phyloP scores from a whole-genome alignment of 352 stramenopile species.

The Phytophthora litchii region DNA sequence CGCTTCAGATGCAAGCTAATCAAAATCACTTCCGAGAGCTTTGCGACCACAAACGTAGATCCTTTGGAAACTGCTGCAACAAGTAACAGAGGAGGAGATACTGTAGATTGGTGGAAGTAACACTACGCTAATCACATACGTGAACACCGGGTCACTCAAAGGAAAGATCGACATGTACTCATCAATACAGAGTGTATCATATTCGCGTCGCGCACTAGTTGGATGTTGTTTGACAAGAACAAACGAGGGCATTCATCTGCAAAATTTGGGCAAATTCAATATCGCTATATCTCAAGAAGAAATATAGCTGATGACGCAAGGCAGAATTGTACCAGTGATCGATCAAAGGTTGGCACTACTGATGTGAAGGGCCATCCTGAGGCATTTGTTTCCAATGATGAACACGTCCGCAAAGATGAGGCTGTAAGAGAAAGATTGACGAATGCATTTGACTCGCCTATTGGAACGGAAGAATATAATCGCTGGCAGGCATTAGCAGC shows the following conservation, averaged over 20 bases:
- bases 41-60: too few relatives aligned
- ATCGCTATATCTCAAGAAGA: neutral
- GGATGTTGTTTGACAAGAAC: too few relatives aligned
- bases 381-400: conserved; percentile 4
- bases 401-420: neutral
- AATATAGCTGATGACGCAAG: neutral
- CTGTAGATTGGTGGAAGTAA: too few relatives aligned
- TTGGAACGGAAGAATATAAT: neutral
- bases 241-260: neutral
- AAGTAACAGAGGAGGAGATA: too few relatives aligned
- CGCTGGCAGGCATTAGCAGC: neutral
- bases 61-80: too few relatives aligned
- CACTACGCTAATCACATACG: too few relatives aligned
- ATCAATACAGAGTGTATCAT: too few relatives aligned
- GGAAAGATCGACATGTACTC: too few relatives aligned
- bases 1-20: too few relatives aligned
- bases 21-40: too few relatives aligned
- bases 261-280: neutral
- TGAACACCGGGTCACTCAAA: too few relatives aligned
- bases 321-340: neutral
- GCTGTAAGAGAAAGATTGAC: neutral
- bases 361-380: neutral
- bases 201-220: too few relatives aligned
- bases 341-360: neutral
- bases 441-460: neutral